A percentile compares a stretch with the other conserved stretches of the same genome.
These are phyloP conservation scores for Alternaria sp. DNA, from an alignment of 2,329 filamentous ascomycete species.

Conservation along the genomic window DNA sequence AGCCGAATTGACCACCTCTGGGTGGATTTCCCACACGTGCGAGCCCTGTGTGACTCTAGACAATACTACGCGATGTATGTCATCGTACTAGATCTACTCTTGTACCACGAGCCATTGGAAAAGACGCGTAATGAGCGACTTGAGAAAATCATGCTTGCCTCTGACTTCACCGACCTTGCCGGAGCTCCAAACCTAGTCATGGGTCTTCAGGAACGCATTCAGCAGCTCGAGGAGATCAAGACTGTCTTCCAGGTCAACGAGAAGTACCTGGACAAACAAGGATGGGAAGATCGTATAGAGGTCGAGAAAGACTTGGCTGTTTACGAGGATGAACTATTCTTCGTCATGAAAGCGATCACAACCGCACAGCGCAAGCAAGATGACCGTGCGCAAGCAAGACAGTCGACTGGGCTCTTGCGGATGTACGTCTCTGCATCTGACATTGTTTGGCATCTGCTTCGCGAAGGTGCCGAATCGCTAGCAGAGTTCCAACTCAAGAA, in stretches of 20 bases:
- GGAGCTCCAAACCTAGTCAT: slow-evolving; percentile 94
- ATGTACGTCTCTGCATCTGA: slow-evolving; percentile 96
- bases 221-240: slow-evolving; percentile 95
- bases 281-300: slow-evolving; percentile 89
- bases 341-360: slow-evolving; percentile 99
- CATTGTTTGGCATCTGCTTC: slow-evolving; percentile 96
- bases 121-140: slow-evolving; percentile 95
- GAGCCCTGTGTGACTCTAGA: slow-evolving; percentile 94
- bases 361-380: slow-evolving; percentile 88
- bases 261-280: slow-evolving; percentile 82
- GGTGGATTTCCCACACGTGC: slow-evolving; percentile 93
- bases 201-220: slow-evolving; percentile 88
- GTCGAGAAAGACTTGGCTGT: slow-evolving; percentile 87
- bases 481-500: slow-evolving; percentile 93
- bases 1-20: slow-evolving; percentile 93
- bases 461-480: slow-evolving; percentile 83
- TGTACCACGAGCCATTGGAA: slow-evolving; percentile 95
- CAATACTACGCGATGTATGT: slow-evolving; percentile 99
- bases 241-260: slow-evolving; percentile 93
- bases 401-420: slow-evolving; percentile 80
- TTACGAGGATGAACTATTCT: slow-evolving; percentile 97
- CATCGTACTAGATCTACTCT: slow-evolving; percentile 92
- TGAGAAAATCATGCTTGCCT: slow-evolving; percentile 98
- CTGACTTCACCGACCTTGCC: slow-evolving; percentile 95
- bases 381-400: slow-evolving; percentile 67